A percentile compares a stretch with the other conserved stretches of the same genome.
phyloP scores from a whole-genome alignment of 441 rosid species.

The Adansonia gregorii region DNA sequence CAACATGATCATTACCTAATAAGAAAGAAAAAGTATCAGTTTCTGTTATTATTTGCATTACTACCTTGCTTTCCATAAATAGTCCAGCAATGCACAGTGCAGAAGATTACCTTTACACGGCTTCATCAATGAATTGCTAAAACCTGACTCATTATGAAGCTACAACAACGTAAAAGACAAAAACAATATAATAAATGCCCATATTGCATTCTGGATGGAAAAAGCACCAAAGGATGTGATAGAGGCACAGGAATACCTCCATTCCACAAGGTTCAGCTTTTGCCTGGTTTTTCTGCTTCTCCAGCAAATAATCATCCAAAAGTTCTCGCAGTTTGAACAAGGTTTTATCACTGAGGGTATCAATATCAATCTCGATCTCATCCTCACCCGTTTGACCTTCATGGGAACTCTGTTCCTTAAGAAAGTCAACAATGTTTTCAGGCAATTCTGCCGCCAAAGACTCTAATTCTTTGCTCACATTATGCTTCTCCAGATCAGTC shows the following conservation, averaged over 20 bases:
- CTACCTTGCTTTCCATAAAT: slow-evolving; percentile 3
- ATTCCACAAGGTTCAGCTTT: slow-evolving; percentile 71
- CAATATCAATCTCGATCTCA: slow-evolving; percentile 91
- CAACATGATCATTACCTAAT: slow-evolving; percentile 61
- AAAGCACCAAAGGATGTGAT: slow-evolving; percentile 11
- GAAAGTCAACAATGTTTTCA: slow-evolving; percentile 64
- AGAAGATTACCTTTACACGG: slow-evolving; percentile 62
- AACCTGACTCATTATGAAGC: slow-evolving; percentile 68
- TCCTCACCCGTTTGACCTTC: slow-evolving; percentile 63
- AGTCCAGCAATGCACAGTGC: slow-evolving; percentile 18
- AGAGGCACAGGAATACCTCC: slow-evolving; percentile 54
- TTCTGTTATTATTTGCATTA: neutral
- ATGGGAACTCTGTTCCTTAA: slow-evolving; percentile 62
- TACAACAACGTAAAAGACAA: slow-evolving; percentile 40
- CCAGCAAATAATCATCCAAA: slow-evolving; percentile 65
- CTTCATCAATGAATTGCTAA: slow-evolving; percentile 64
- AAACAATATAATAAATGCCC: slow-evolving; percentile 28
- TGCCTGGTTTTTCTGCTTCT: slow-evolving; percentile 51
- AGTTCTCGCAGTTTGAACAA: slow-evolving; percentile 70
- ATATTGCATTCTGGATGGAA: slow-evolving; percentile 4
- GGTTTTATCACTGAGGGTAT: slow-evolving; percentile 64
- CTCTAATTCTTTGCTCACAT: slow-evolving; percentile 66
- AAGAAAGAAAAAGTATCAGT: slow-evolving; percentile 28
- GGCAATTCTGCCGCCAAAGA: slow-evolving; percentile 69
- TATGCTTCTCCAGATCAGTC: slow-evolving; percentile 67